Base-by-base conservation (phyloP, 345 rosid genomes). In the Boechera stricta region DNA sequence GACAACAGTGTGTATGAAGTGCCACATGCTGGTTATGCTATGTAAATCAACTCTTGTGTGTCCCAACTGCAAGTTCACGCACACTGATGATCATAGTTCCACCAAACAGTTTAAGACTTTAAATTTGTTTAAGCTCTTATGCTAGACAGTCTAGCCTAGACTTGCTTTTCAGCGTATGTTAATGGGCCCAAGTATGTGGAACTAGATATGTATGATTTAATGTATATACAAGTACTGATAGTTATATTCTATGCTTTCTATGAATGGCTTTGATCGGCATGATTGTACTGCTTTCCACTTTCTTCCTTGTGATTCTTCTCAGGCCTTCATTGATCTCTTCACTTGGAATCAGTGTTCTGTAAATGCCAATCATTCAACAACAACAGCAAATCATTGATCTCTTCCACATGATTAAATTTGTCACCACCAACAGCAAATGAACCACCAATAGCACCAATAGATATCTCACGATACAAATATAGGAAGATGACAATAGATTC, bases 41-140 rank as follows among this genome's bases (percentile, higher is more conserved):
- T 88, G 87, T 81, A 83, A 81, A 81, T 85, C 93, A 12, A 83
- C 90, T 45, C 98, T 86, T 52, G 74, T 87, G 1, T 93, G 97
- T 59, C 98, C 98, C 21, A 93, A 87, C 81, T 93, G 98, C 91
- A 93, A 91, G 66, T 93, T 91, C 81, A 77, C 84, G 86, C 95
- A 93, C 85, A 86, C 92, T 41, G 78, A 79, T 15, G 85, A 86
- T 58, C 91, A 84, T 38, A 72, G 26, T 75, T 44, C 81, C 36
- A 84, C 86, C 9, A 78, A 82, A 45, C 72, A 76, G 24, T 83
- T 88, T 80, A 80, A 82, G 82, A 84, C 77, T 38, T 60, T 72
- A 53, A 67, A 49, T 73, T 53, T 86, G 78, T 84, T 87, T 77
- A 82, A 86, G 71, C 87, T 88, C 72, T 79, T 87, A 71, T 87